Evolutionary conservation across 768 basidiomycete genomes (phyloP).

Genomic region (Tylopilus subfusipes): DNA sequence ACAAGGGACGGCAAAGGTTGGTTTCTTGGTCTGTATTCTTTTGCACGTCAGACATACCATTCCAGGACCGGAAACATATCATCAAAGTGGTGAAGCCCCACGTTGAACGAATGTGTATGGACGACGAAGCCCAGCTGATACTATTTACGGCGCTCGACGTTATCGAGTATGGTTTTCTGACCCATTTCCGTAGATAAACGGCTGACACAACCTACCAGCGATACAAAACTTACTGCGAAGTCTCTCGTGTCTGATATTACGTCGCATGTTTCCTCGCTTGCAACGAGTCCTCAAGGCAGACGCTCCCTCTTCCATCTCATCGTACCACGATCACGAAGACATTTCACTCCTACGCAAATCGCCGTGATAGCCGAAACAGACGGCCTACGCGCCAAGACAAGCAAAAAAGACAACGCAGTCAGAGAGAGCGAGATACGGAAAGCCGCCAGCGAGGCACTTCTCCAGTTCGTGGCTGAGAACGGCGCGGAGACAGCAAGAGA

Average conservation of each 20-base stretch:
- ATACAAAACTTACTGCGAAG: slow-evolving; percentile 87
- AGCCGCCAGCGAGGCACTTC: slow-evolving; percentile 69
- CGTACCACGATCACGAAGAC: slow-evolving; percentile 74
- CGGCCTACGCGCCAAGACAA: slow-evolving; percentile 60
- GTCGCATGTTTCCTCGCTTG: slow-evolving; percentile 52
- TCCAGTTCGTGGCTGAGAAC: slow-evolving; percentile 65
- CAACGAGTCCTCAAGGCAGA: slow-evolving; percentile 69
- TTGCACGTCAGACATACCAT: background rate
- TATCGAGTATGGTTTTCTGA: slow-evolving; percentile 63
- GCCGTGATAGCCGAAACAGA: slow-evolving; percentile 72
- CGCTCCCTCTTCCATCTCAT: slow-evolving; percentile 80
- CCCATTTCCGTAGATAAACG: background rate
- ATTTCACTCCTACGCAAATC: slow-evolving; percentile 84
- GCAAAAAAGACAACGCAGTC: slow-evolving; percentile 87
- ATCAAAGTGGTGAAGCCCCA: slow-evolving; percentile 88
- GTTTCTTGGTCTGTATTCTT: background rate
- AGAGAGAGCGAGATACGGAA: slow-evolving; percentile 72
- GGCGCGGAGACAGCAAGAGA: slow-evolving; percentile 65
- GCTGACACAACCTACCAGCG: slow-evolving; percentile 51
- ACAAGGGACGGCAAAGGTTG: slow-evolving; percentile 76
- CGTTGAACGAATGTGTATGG: slow-evolving; percentile 80
- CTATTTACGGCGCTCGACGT: slow-evolving; percentile 88
- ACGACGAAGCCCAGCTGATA: slow-evolving; percentile 88
- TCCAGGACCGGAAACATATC: slow-evolving; percentile 85
- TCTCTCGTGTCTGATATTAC: slow-evolving; percentile 71